Percentiles rank a stretch among this genome's conserved stretches.
These are phyloP conservation scores for Amesomyces nigricolor DNA, from an alignment of 2,329 filamentous ascomycete genomes.

Conservation along the genomic window DNA sequence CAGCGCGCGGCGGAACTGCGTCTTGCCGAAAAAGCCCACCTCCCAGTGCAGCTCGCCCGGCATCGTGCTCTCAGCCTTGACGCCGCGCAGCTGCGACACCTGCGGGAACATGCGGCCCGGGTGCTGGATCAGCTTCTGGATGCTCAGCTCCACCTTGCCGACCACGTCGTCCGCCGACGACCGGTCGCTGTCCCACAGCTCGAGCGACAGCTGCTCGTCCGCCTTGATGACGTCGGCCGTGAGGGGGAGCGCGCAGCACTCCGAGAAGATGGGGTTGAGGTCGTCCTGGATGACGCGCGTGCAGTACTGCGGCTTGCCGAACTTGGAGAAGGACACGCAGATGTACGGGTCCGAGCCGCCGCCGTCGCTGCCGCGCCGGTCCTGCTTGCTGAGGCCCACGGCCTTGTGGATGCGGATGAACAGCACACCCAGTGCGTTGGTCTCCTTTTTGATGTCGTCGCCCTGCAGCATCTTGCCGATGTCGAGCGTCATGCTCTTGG, in stretches of 20 bases:
- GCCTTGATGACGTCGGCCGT: slow-evolving; percentile 87
- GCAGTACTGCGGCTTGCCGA: slow-evolving; percentile 95
- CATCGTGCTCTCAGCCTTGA: slow-evolving; percentile 81
- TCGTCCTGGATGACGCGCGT: slow-evolving; percentile 94
- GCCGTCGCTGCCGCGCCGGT: slow-evolving; percentile 70
- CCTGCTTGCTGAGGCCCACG: slow-evolving; percentile 83
- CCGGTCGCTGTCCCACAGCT: slow-evolving; percentile 93
- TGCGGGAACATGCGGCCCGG: slow-evolving; percentile 91
- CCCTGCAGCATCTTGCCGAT: slow-evolving; percentile 85
- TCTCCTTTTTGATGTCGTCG: slow-evolving; percentile 87
- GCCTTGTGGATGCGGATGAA: slow-evolving; percentile 91
- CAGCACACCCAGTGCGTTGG: slow-evolving; percentile 77
- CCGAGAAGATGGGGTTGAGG: slow-evolving; percentile 87
- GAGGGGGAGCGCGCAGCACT: slow-evolving; percentile 78
- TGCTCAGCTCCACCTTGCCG: slow-evolving; percentile 86
- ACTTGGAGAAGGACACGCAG: slow-evolving; percentile 90
- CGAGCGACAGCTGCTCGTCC: slow-evolving; percentile 86
- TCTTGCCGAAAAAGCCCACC: slow-evolving; percentile 90
- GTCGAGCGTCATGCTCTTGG: slow-evolving; percentile 89
- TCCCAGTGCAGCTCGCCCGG: slow-evolving; percentile 94
- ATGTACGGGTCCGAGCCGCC: slow-evolving; percentile 95
- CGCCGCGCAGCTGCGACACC: slow-evolving; percentile 72
- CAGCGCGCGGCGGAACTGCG: slow-evolving; percentile 76
- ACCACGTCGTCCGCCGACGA: slow-evolving; percentile 91
- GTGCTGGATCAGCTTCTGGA: slow-evolving; percentile 92